These are phyloP conservation scores for Populus pruinosa DNA, from an alignment of 345 rosid species.

Conservation along the genomic window DNA sequence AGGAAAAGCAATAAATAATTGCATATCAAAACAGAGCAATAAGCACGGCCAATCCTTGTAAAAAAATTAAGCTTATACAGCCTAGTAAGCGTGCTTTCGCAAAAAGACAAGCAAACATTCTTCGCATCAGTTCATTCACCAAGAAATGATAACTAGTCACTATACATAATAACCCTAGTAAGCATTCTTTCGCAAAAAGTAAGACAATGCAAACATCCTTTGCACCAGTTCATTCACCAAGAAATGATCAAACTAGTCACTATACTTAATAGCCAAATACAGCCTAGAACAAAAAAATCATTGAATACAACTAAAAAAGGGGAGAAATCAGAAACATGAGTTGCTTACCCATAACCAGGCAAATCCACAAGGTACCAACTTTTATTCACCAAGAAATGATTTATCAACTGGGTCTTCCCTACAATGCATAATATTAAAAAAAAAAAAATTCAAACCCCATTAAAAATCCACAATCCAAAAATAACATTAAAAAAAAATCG, in stretches of 20 bases:
- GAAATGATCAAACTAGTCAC: no score
- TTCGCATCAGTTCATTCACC: no score
- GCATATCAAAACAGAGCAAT: no score
- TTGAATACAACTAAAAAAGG: background rate
- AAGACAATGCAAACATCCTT: no score
- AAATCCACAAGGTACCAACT: slow-evolving; percentile 96
- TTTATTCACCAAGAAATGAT: slow-evolving; percentile 89
- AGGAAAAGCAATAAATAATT: no score
- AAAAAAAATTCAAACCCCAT: background rate
- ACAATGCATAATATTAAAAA: slow-evolving; percentile 26
- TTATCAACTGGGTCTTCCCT: slow-evolving; percentile 96
- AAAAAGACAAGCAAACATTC: no score
- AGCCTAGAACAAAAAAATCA: background rate
- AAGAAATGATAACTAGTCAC: no score
- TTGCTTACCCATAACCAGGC: slow-evolving; percentile 91
- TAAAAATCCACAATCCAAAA: background rate
- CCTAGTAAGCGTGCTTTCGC: no score
- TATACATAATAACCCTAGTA: background rate
- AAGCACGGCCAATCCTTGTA: no score
- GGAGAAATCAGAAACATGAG: background rate
- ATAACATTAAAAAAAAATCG: background rate
- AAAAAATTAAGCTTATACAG: no score
- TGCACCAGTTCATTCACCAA: no score
- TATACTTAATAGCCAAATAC: background rate
- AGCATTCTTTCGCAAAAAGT: no score